Evolutionary conservation across 805 yeast species (phyloP), one percentile per base, ranked within the genome.

Genomic region (Saccharomycopsis selenospora): DNA sequence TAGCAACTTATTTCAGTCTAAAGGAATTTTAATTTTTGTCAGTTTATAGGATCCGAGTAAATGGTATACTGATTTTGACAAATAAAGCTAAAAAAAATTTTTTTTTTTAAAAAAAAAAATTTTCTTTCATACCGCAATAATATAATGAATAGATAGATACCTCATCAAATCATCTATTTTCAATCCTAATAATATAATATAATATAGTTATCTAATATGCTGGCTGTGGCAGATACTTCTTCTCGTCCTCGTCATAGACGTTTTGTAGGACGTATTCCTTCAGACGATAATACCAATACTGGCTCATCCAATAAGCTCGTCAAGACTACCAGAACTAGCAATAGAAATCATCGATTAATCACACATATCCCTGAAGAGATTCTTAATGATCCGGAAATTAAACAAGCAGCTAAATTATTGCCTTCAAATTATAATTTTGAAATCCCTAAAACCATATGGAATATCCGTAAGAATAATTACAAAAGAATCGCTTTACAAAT

Each of bases 391-490:
- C 68, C 73, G 50, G 96, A 85, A 22, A 69, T 93, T n/a, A 87
- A 87, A 57, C 83, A 79, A 42, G 95, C 97, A 1, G 80, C 89
- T 26, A 75, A 75, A 53, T 68, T 91, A 3, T 68, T 93, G 3
- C 99, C 99, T 2, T 74, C 86, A 1, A 93, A 93, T 63, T 93
- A 93, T 66, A 91, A 90, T 66, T 93, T 93, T 66, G 99, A 93
- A 64, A 82, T 93, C 50, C 97, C 89, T 64, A 93, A 93, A 62
- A 90, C 97, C 0, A 82, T 93, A 3, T 91, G 96, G 95, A 91
- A 91, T 60, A 83, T 93, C 33, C 73, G 76, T 40, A 87, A 87
- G 60, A 70, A 76, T 52, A 67, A 68, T 13, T 91, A 96, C 13
- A 84, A 76, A 55, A 70, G 95, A 52, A 96, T 95, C 3, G 96